These are phyloP conservation scores for Cutaneotrichosporon sp. DNA, from an alignment of 1,284 basidiomycete genomes.

Conservation along the genomic window DNA sequence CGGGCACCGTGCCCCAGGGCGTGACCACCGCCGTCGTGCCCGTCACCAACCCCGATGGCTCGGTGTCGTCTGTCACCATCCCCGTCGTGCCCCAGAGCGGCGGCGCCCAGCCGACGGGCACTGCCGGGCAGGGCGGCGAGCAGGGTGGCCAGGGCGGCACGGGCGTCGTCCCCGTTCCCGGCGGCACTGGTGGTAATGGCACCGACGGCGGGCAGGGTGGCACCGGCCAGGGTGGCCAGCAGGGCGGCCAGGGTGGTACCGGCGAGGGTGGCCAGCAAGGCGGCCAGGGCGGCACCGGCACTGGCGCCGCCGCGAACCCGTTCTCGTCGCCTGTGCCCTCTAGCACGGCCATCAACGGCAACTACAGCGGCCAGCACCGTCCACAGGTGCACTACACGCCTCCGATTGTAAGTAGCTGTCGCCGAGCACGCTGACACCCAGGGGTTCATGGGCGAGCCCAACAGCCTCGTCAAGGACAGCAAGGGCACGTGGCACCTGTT, in stretches of 20 bases:
- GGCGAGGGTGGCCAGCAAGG: background rate
- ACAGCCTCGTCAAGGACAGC: constrained; percentile 50
- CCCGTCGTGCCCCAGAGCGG: background rate
- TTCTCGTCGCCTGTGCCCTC: constrained; percentile 3
- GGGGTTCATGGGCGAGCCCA: constrained; percentile 57
- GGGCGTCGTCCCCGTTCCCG: background rate
- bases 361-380: constrained; percentile 33
- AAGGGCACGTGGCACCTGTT: constrained; percentile 56
- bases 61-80: background rate
- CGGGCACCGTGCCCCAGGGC: background rate
- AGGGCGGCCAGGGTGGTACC: background rate
- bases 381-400: constrained; percentile 41
- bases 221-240: background rate
- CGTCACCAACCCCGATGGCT: background rate
- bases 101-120: background rate
- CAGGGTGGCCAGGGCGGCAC: background rate
- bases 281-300: background rate
- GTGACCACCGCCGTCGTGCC: background rate
- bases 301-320: background rate
- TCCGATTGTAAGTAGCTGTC: constrained; percentile 28
- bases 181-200: background rate
- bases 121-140: background rate
- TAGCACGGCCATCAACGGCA: constrained; percentile 15
- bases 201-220: background rate
- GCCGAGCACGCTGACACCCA: constrained; percentile 12